phyloP scores from a whole-genome alignment of 495 filamentous ascomycete species.

The Penicillium verhagenii region DNA sequence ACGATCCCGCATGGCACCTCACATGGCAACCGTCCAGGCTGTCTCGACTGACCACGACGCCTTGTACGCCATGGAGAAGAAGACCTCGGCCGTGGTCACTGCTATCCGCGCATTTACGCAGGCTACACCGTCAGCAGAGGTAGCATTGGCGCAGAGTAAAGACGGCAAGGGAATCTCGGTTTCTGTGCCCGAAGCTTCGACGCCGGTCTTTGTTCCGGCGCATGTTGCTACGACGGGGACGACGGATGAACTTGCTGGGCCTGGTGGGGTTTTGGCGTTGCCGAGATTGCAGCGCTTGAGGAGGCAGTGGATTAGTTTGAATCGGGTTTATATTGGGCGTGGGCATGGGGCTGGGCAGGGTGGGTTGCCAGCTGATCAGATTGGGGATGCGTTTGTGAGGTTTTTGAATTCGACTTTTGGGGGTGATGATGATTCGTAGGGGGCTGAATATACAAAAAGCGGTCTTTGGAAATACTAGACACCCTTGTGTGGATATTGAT shows the following conservation, averaged over 20 bases:
- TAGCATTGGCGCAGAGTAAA: constrained; percentile 48
- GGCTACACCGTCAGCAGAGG: constrained; percentile 38
- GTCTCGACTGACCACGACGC: constrained; percentile 68
- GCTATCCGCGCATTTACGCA: constrained; percentile 64
- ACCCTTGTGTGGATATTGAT: not conserved
- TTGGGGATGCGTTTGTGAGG: constrained; percentile 48
- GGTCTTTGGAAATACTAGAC: not conserved
- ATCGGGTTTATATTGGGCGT: constrained; percentile 49
- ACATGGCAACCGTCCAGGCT: constrained; percentile 77
- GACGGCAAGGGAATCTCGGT: constrained; percentile 34
- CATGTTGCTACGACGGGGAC: constrained; percentile 38
- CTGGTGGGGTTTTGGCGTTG: constrained; percentile 57
- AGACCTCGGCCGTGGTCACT: constrained; percentile 78
- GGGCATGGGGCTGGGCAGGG: constrained; percentile 31
- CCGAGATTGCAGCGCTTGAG: constrained; percentile 80
- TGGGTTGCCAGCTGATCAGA: constrained; percentile 30
- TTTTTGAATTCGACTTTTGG: constrained; percentile 47
- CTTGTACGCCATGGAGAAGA: constrained; percentile 80
- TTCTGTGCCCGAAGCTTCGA: constrained; percentile 40
- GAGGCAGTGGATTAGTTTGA: constrained; percentile 82
- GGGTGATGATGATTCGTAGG: constrained; percentile 16
- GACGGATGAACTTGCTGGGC: constrained; percentile 44
- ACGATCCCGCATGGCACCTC: constrained; percentile 59
- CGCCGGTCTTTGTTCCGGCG: constrained; percentile 50
- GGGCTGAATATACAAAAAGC: not conserved